phyloP scores from a whole-genome alignment of 805 yeast species.

The Cyberlindnera misumaiensis region DNA sequence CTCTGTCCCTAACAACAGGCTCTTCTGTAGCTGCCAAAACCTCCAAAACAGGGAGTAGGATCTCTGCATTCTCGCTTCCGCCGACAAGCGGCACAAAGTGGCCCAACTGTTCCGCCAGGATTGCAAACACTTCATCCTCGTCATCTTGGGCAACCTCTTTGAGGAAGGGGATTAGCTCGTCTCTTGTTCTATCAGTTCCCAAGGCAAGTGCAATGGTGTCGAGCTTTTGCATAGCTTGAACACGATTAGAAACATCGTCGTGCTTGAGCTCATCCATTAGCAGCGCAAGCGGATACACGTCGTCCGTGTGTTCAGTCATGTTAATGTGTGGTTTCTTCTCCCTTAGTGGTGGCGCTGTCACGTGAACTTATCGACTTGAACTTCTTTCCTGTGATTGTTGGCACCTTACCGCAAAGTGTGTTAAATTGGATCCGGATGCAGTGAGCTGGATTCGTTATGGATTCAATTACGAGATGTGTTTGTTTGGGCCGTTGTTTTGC shows the following conservation, averaged over 20 bases:
- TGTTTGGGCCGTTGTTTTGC: background rate
- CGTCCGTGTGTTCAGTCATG: constrained; percentile 25
- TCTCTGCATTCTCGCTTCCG: constrained; percentile 59
- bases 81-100: constrained; percentile 86
- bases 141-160: constrained; percentile 87
- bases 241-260: constrained; percentile 90
- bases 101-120: constrained; percentile 85
- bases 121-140: constrained; percentile 96
- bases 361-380: no score
- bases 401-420: no score
- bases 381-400: no score
- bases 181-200: constrained; percentile 88
- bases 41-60: constrained; percentile 58
- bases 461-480: background rate
- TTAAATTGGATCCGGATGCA: background rate
- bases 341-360: background rate
- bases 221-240: constrained; percentile 88
- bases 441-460: background rate
- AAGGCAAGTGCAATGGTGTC: constrained; percentile 92
- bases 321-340: background rate
- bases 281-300: constrained; percentile 86
- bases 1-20: constrained; percentile 92
- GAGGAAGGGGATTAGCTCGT: constrained; percentile 84
- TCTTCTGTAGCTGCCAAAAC: constrained; percentile 89
- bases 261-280: constrained; percentile 96